Conservation (phyloP, 805 yeast genomes). For the Spathaspora girioi region DNA sequence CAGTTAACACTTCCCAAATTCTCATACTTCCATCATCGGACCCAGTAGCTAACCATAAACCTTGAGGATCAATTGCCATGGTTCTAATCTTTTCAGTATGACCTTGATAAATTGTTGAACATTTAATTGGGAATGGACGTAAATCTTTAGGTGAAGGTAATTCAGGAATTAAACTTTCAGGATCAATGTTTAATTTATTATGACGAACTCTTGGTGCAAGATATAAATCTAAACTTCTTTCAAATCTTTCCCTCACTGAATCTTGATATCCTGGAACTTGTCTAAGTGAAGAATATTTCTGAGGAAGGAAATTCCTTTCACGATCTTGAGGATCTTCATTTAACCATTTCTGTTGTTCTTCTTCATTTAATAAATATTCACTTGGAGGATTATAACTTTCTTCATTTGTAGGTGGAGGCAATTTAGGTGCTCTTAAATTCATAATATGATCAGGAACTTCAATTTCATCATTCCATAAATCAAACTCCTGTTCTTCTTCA, state of each 20-base stretch:
- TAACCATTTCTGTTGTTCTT: slow-evolving; percentile 72
- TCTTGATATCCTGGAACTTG: slow-evolving; percentile 92
- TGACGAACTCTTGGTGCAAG: slow-evolving; percentile 95
- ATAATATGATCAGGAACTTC: slow-evolving; percentile 71
- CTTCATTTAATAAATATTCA: slow-evolving; percentile 79
- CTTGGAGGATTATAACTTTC: slow-evolving; percentile 97
- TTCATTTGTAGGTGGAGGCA: slow-evolving; percentile 94
- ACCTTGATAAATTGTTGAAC: slow-evolving; percentile 81
- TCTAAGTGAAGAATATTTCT: slow-evolving; percentile 76
- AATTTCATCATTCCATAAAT: slow-evolving; percentile 74
- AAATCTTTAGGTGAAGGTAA: slow-evolving; percentile 95
- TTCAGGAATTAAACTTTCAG: slow-evolving; percentile 93
- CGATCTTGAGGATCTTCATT: slow-evolving; percentile 71
- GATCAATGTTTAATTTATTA: slow-evolving; percentile 88
- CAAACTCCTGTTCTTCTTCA: slow-evolving; percentile 58
- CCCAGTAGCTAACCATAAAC: slow-evolving; percentile 95
- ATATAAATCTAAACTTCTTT: slow-evolving; percentile 88
- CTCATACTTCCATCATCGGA: slow-evolving; percentile 95
- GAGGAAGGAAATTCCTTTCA: slow-evolving; percentile 75
- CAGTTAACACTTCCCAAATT: slow-evolving; percentile 95
- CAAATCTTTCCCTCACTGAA: slow-evolving; percentile 84
- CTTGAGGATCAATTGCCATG: slow-evolving; percentile 80
- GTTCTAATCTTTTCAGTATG: slow-evolving; percentile 82
- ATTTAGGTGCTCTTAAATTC: slow-evolving; percentile 92
- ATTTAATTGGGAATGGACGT: slow-evolving; percentile 92